Percentiles rank a stretch among this genome's conserved stretches.
These are phyloP conservation scores for Buxus sempervirens DNA, from an alignment of 164 flowering plant genomes.

Conservation along the genomic window DNA sequence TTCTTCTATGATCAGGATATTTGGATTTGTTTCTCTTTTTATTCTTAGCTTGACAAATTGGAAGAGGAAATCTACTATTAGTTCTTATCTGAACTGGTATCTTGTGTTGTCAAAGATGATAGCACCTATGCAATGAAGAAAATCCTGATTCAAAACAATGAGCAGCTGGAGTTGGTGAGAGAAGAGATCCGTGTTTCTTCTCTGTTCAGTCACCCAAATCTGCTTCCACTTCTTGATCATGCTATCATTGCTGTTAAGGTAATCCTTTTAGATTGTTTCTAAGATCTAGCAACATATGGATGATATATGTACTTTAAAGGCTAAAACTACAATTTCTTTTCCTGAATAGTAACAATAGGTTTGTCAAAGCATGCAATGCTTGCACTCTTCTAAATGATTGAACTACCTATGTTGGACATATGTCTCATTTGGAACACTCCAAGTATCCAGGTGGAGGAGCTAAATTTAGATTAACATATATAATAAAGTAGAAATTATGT, in stretches of 20 bases:
- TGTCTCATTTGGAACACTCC: too few species aligned
- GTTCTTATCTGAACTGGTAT: background rate
- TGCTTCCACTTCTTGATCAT: constrained; percentile 96
- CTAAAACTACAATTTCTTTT: background rate
- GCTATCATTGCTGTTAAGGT: constrained; percentile 92
- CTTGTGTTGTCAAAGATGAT: constrained; percentile 54
- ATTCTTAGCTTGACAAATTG: background rate
- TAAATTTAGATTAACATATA: too few species aligned
- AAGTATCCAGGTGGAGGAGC: too few species aligned
- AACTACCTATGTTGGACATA: too few species aligned
- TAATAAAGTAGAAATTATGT: too few species aligned
- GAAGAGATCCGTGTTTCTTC: constrained; percentile 92
- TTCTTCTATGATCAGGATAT: background rate
- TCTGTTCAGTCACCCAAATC: constrained; percentile 76
- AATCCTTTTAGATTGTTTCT: background rate
- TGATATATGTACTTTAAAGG: background rate
- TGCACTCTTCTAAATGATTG: too few species aligned
- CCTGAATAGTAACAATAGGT: too few species aligned
- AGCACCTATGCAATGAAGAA: constrained; percentile 95
- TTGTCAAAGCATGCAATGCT: too few species aligned
- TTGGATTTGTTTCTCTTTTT: background rate
- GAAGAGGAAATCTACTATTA: background rate
- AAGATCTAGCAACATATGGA: background rate
- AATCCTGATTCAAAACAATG: constrained; percentile 78
- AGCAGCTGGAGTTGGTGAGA: constrained; percentile 85